Evolutionary conservation across 1,284 basidiomycete genomes (phyloP).

Genomic region (Cutaneotrichosporon sp.): DNA sequence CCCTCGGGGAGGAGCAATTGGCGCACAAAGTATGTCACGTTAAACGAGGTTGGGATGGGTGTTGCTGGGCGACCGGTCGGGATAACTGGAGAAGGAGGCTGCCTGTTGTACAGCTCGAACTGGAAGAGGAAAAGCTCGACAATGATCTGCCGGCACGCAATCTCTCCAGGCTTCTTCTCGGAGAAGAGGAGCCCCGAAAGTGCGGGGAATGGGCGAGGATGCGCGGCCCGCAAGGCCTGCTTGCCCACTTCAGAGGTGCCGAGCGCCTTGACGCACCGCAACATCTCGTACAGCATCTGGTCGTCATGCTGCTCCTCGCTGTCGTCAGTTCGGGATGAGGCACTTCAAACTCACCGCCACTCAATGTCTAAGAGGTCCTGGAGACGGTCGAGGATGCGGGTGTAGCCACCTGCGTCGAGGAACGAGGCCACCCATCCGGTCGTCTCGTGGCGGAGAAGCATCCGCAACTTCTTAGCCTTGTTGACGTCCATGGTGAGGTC

Average conservation of each 20-base stretch:
- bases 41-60: slow-evolving; percentile 8
- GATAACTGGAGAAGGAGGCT: not conserved
- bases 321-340: slow-evolving; percentile 1
- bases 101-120: slow-evolving; percentile 69
- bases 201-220: slow-evolving; percentile 80
- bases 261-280: slow-evolving; percentile 91
- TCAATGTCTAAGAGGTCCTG: slow-evolving; percentile 91
- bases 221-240: slow-evolving; percentile 71
- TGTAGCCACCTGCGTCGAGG: slow-evolving; percentile 77
- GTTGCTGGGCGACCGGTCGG: not conserved
- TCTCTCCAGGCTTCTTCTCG: slow-evolving; percentile 95
- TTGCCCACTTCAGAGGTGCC: slow-evolving; percentile 70
- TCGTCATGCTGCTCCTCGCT: slow-evolving; percentile 99
- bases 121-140: slow-evolving; percentile 77
- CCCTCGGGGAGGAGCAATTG: slow-evolving; percentile 47
- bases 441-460: slow-evolving; percentile 79
- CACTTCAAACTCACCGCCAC: slow-evolving; percentile 70
- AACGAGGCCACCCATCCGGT: slow-evolving; percentile 92
- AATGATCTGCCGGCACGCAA: slow-evolving; percentile 84
- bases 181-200: slow-evolving; percentile 83
- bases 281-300: slow-evolving; percentile 83
- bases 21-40: slow-evolving; percentile 38
- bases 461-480: slow-evolving; percentile 51
- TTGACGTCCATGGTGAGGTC: slow-evolving; percentile 49
- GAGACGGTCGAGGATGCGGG: slow-evolving; percentile 75